Base-by-base conservation (phyloP, 768 basidiomycete genomes). In the Leucocoprinus birnbaumii region DNA sequence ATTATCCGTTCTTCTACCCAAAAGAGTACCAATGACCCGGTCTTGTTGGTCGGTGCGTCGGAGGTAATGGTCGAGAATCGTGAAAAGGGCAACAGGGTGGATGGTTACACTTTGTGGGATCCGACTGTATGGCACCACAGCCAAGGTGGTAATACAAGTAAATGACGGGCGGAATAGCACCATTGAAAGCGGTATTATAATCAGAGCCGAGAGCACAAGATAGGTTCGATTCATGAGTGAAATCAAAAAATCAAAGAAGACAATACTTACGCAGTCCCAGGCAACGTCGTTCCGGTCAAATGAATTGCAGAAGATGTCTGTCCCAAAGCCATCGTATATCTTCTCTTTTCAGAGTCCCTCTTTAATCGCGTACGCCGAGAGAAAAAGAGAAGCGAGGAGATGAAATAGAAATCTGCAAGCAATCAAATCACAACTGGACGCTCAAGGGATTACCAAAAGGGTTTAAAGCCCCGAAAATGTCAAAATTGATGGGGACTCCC, bases 1-100 rank as follows among this genome's bases (percentile, higher is more conserved):
- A 48, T 78, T 76, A 45, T 78, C 80, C 25, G 79, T 83, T 59
- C 96, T 84, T 50, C 81, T 82, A 16, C 96, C 96, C 21, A 98
- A 86, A 25, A 98, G 84, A 0, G 96, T 97, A 19, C 96, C 96
- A 67, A 98, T 96, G 16, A 98, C 96, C 55, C 95, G 86, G 57
- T 87, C 86, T 63, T 94, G 89, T 24, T 76, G 70, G 61, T 89
- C 85, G 38, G 83, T 86, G 57, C 93, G 84, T 16, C 96, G 89
- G 49, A 98, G 85, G 72, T 94, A 95, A 77, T 98, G 95, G 73
- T 97, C 95, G 61, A 98, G 86, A 76, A 98, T 91, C 51, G 93
- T 87, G 69, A 97, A 92, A 46, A 98, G 84, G 3, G 92, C 94
- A 49, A 92, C 88, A 11, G 96, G 94, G 67, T 95, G 92, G 58